Evolutionary conservation across 306 rosid species (phyloP).

Genomic region (Calophaca sinica): DNA sequence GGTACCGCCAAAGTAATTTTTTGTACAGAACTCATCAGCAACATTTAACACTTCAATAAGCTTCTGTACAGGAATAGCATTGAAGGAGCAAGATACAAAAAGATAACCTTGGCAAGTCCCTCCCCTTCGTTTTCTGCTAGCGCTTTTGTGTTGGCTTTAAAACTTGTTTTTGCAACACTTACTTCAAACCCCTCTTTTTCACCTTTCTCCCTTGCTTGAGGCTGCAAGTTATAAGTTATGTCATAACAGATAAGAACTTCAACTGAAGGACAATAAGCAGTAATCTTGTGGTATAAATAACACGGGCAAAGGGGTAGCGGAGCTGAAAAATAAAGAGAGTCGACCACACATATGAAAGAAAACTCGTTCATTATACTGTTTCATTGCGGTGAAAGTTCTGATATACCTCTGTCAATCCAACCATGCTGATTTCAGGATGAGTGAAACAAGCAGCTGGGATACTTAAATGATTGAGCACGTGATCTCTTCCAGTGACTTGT

Average conservation of each 20-base stretch:
- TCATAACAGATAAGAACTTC: slow-evolving; percentile 31
- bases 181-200: slow-evolving; percentile 90
- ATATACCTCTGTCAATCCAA: slow-evolving; percentile 88
- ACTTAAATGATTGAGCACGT: slow-evolving; percentile 92
- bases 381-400: slow-evolving; percentile 18
- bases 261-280: background rate
- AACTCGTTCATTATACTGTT: slow-evolving; percentile 1
- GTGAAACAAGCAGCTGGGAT: slow-evolving; percentile 98
- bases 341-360: slow-evolving; percentile 12
- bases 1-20: background rate
- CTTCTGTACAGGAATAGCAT: slow-evolving; percentile 9
- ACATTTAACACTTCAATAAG: slow-evolving; percentile 1
- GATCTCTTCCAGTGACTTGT: slow-evolving; percentile 94
- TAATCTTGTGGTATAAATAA: slow-evolving; percentile 33
- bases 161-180: slow-evolving; percentile 90
- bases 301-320: background rate
- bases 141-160: slow-evolving; percentile 98
- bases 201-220: slow-evolving; percentile 95
- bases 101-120: slow-evolving; percentile 88
- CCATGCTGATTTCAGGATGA: slow-evolving; percentile 98
- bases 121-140: slow-evolving; percentile 99
- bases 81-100: slow-evolving; percentile 36
- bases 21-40: slow-evolving; percentile 3
- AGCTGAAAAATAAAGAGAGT: slow-evolving; percentile 21
- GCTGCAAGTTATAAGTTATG: slow-evolving; percentile 63